Evolutionary conservation across 805 yeast genomes (phyloP).

Genomic region (Saturnispora ahearnii): DNA sequence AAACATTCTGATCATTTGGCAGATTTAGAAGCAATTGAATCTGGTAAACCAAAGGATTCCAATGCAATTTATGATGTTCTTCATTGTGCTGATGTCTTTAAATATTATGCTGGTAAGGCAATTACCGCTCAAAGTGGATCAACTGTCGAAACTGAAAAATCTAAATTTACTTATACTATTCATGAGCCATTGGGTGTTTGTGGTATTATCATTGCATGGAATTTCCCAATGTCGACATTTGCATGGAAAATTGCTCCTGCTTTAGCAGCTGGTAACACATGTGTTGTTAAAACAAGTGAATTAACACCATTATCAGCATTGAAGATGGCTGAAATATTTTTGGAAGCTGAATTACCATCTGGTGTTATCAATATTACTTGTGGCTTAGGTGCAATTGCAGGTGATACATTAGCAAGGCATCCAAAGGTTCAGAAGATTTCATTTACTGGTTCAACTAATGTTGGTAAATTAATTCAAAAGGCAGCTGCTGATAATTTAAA

Average conservation of each 20-base stretch:
- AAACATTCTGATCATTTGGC: constrained; percentile 43
- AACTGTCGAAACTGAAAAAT: constrained; percentile 48
- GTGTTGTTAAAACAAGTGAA: constrained; percentile 57
- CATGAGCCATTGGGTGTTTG: constrained; percentile 63
- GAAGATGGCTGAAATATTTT: constrained; percentile 41
- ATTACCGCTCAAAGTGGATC: constrained; percentile 55
- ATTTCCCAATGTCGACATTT: constrained; percentile 60
- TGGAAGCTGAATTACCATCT: constrained; percentile 54
- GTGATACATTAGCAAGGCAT: constrained; percentile 50
- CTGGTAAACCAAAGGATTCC: constrained; percentile 46
- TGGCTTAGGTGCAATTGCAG: constrained; percentile 54
- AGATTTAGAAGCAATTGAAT: constrained; percentile 48
- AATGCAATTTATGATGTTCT: constrained; percentile 54
- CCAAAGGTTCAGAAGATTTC: constrained; percentile 53
- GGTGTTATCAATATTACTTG: constrained; percentile 57
- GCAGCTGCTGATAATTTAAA: constrained; percentile 84
- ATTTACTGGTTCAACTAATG: constrained; percentile 60
- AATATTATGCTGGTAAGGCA: constrained; percentile 69
- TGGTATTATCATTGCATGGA: constrained; percentile 68
- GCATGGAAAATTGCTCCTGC: constrained; percentile 66
- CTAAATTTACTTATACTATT: constrained; percentile 53
- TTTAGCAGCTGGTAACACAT: constrained; percentile 56
- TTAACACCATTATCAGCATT: constrained; percentile 61
- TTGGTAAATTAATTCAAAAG: constrained; percentile 75
- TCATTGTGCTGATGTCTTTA: constrained; percentile 46